Percentiles rank a stretch among this genome's conserved stretches.
These are phyloP conservation scores for Zasmidium citrigriseum DNA, from an alignment of 2,329 filamentous ascomycete species.

Conservation along the genomic window DNA sequence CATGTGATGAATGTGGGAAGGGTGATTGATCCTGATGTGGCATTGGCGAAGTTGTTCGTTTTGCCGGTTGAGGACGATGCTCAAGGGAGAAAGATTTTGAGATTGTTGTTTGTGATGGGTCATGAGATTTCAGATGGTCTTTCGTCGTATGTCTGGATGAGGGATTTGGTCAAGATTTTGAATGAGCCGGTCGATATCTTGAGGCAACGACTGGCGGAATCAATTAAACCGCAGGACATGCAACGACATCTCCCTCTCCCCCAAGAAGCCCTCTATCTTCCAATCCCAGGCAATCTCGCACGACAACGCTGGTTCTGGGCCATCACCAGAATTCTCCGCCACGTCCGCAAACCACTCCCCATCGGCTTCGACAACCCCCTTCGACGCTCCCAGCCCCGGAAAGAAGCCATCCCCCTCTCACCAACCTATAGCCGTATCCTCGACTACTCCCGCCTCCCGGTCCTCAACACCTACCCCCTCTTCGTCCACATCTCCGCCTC, in stretches of 20 bases:
- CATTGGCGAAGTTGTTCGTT: conserved; percentile 43
- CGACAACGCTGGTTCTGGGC: conserved; percentile 51
- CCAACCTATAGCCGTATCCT: conserved; percentile 39
- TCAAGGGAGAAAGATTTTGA: conserved; percentile 31
- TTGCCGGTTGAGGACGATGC: conserved; percentile 31
- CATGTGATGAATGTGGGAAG: conserved; percentile 45
- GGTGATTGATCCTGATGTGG: conserved; percentile 39
- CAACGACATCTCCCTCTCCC: conserved; percentile 40
- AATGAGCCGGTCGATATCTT: conserved; percentile 33
- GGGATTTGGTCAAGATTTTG: conserved; percentile 41
- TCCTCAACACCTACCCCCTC: conserved; percentile 39
- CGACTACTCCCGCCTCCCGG: conserved; percentile 41
- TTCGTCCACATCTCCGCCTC: conserved; percentile 34
- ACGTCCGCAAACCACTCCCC: conserved; percentile 42
- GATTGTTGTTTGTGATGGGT: conserved; percentile 42
- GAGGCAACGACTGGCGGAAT: conserved; percentile 20
- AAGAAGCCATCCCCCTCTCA: conserved; percentile 27
- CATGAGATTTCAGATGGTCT: conserved; percentile 51
- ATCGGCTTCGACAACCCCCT: conserved; percentile 47
- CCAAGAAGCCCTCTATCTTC: conserved; percentile 51
- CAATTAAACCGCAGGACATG: conserved; percentile 27
- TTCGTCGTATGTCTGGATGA: conserved; percentile 43
- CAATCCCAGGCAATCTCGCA: conserved; percentile 39
- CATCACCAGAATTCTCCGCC: conserved; percentile 45
- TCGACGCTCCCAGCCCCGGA: conserved; percentile 19